Base-by-base conservation (phyloP, 2,329 filamentous ascomycete genomes). In the Shiraia bambusicola region DNA sequence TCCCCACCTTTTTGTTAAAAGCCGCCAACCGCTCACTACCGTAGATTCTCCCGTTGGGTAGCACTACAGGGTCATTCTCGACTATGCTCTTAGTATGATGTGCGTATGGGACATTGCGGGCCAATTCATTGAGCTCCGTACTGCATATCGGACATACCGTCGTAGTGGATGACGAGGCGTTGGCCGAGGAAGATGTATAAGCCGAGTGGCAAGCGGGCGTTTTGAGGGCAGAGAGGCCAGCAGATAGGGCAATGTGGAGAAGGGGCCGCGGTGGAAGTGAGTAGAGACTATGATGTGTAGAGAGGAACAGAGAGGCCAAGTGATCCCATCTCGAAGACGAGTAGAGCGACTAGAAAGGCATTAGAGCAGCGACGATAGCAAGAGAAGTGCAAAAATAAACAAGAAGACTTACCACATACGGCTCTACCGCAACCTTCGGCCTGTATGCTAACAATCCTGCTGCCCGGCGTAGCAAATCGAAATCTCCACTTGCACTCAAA, bases 61-160 rank as follows among this genome's bases (percentile, higher is more conserved):
- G 71, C 30, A 97, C 79, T 14, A 95, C 79, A 1, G 93, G 80
- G 63, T 97, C 91, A 32, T 82, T 83, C 63, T 95, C 92, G 22
- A 97, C 88, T 48, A 89, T 87, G 64, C 89, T 95, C 76, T 94
- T 94, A 22, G 87, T 91, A 67, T 98, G 93, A 61, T 95, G 87
- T 2, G 93, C 93, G 59, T 97, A 97, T 1, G 93, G 93, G 31
- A 98, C 87, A 56, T 86, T 84, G 37, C 85, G 78, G 2, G 93
- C 92, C 25, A 98, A 79, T 59, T 91, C 87, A 67, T 97, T 97
- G 41, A 98, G 80, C 70, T 98, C 93, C 1, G 87, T 93, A 34
- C 87, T 93, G 74, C 93, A 98, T 62, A 98, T 97, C 3, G 93
- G 93, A 59, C 93, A 98, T 29, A 97, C 83, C 34, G 83, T 85